Evolutionary conservation across 768 basidiomycete genomes (phyloP).

Genomic region (Suillus subalutaceus): DNA sequence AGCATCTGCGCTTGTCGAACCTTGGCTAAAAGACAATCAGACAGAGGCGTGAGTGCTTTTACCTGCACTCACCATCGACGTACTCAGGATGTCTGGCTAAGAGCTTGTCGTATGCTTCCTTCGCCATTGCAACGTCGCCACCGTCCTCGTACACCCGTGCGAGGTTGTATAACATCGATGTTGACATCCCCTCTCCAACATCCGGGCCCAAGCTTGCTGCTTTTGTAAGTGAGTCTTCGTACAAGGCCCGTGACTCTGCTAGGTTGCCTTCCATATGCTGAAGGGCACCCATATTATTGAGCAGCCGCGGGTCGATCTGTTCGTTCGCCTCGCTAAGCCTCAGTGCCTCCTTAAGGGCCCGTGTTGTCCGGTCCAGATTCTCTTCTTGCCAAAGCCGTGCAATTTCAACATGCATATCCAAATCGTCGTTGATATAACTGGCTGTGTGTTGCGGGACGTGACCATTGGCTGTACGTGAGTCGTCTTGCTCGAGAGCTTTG

Average conservation of each 20-base stretch:
- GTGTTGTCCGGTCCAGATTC: constrained; percentile 69
- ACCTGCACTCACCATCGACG: constrained; percentile 74
- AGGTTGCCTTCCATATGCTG: constrained; percentile 69
- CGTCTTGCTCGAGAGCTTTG: constrained; percentile 70
- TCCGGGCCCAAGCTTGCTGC: constrained; percentile 49
- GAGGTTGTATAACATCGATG: constrained; percentile 88
- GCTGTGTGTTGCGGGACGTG: constrained; percentile 39
- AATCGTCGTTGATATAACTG: constrained; percentile 69
- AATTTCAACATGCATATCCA: constrained; percentile 90
- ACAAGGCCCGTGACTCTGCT: constrained; percentile 59
- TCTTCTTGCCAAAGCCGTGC: constrained; percentile 89
- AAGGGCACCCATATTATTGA: constrained; percentile 82
- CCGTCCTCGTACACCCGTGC: constrained; percentile 89
- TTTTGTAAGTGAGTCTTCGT: constrained; percentile 73
- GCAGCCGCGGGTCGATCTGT: constrained; percentile 62
- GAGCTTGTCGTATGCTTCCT: constrained; percentile 86
- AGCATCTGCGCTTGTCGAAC: constrained; percentile 87
- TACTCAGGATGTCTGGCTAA: constrained; percentile 93
- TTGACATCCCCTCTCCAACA: constrained; percentile 69
- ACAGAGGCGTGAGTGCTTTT: background rate
- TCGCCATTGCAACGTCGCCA: constrained; percentile 72
- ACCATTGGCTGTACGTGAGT: constrained; percentile 44
- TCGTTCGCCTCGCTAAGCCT: constrained; percentile 57
- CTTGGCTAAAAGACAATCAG: constrained; percentile 65
- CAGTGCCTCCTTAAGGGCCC: constrained; percentile 74